phyloP scores from a whole-genome alignment of 2,329 filamentous ascomycete genomes.

The Akanthomyces muscarius region DNA sequence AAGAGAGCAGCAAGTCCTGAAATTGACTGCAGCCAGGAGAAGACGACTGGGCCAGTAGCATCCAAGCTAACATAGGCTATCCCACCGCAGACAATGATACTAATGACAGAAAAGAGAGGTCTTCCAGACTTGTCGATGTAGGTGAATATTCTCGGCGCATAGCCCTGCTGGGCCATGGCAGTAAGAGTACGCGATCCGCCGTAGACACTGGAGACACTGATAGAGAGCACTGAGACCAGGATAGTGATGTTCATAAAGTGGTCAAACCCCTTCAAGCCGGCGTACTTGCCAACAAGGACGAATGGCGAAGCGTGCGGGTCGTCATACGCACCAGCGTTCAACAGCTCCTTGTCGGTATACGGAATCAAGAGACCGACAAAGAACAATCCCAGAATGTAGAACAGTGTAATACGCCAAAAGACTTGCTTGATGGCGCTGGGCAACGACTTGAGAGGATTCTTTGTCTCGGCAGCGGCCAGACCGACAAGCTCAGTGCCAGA shows the following conservation, averaged over 20 bases:
- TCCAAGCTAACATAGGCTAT: slow-evolving; percentile 48
- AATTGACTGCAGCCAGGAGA: slow-evolving; percentile 63
- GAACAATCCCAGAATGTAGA: slow-evolving; percentile 51
- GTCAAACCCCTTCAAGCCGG: slow-evolving; percentile 48
- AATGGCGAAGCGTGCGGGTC: slow-evolving; percentile 46
- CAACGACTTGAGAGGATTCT: slow-evolving; percentile 66
- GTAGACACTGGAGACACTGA: slow-evolving; percentile 56
- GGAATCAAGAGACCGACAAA: slow-evolving; percentile 49
- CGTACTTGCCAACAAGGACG: slow-evolving; percentile 53
- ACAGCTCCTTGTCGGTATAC: slow-evolving; percentile 43
- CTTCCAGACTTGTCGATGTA: slow-evolving; percentile 57
- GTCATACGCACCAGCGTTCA: slow-evolving; percentile 43
- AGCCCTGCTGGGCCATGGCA: slow-evolving; percentile 55
- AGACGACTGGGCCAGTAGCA: slow-evolving; percentile 46
- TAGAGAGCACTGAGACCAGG: slow-evolving; percentile 54
- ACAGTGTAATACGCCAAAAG: slow-evolving; percentile 55
- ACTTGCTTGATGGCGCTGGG: slow-evolving; percentile 82
- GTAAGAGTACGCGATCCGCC: slow-evolving; percentile 57
- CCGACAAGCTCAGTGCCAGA: slow-evolving; percentile 72
- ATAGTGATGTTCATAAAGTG: slow-evolving; percentile 58
- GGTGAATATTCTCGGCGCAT: slow-evolving; percentile 52
- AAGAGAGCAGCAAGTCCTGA: slow-evolving; percentile 63
- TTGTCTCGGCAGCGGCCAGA: slow-evolving; percentile 66
- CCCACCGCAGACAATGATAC: slow-evolving; percentile 45
- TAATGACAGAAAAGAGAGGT: slow-evolving; percentile 47